Conservation (phyloP, 1,284 basidiomycete species). For the Boletellus dicymbophilus region DNA sequence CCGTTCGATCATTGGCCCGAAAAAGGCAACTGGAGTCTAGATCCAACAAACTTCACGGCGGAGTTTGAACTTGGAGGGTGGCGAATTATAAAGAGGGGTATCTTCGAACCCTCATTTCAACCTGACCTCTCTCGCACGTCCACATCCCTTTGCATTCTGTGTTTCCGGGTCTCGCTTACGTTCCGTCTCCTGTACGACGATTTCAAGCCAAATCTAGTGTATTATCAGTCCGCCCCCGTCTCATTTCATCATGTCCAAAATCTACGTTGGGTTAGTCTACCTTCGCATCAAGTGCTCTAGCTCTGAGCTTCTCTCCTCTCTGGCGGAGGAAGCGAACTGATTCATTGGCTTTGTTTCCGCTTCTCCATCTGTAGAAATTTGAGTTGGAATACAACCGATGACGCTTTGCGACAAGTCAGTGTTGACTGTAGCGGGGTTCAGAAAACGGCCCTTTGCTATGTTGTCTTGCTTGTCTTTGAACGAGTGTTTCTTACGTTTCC, state of each 20-base stretch:
- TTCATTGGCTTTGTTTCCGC: constrained; percentile 35
- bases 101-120: constrained; percentile 29
- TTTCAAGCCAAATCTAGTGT: constrained; percentile 40
- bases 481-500: constrained; percentile 29
- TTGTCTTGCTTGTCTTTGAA: constrained; percentile 30
- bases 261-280: constrained; percentile 84
- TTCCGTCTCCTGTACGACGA: constrained; percentile 42
- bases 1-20: constrained; percentile 16
- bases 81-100: constrained; percentile 50
- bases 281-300: constrained; percentile 41
- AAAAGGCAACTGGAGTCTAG: constrained; percentile 26
- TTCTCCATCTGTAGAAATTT: constrained; percentile 70
- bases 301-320: constrained; percentile 44
- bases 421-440: constrained; percentile 40
- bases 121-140: constrained; percentile 39
- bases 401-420: constrained; percentile 84
- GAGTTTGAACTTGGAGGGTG: constrained; percentile 47
- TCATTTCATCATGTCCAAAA: constrained; percentile 64
- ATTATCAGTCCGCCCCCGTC: constrained; percentile 31
- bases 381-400: constrained; percentile 95
- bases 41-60: constrained; percentile 35
- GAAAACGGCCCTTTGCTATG: constrained; percentile 40
- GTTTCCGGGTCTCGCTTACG: constrained; percentile 50
- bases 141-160: constrained; percentile 45
- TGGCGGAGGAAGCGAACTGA: constrained; percentile 52